Evolutionary conservation across 805 yeast genomes (phyloP).

Genomic region (Ogataea polymorpha): DNA sequence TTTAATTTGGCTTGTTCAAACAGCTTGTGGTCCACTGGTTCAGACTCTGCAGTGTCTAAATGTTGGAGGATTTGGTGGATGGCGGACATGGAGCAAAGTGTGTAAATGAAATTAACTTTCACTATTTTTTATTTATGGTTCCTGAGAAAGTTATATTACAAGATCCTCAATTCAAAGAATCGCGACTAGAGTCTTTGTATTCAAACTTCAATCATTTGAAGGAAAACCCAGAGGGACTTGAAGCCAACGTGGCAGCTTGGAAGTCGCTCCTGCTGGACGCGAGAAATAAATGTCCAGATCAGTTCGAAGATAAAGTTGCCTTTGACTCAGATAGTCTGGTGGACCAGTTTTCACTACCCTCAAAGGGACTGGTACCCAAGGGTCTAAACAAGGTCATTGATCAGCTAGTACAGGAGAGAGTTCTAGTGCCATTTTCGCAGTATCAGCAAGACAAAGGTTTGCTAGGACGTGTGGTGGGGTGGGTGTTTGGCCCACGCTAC

Average conservation of each 20-base stretch:
- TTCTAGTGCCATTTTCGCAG: conserved; percentile 21
- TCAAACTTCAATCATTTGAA: conserved; percentile 44
- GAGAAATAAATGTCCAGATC: conserved; percentile 16
- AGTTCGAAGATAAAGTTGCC: conserved; percentile 27
- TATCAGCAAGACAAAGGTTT: conserved; percentile 15
- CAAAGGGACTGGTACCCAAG: conserved; percentile 20
- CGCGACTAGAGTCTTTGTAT: conserved; percentile 45
- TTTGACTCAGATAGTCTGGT: conserved; percentile 20
- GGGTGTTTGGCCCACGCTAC: conserved; percentile 9
- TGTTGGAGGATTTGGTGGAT: conserved; percentile 2
- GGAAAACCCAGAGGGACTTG: conserved; percentile 48
- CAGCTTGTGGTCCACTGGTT: conserved; percentile 13
- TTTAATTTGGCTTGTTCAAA: conserved; percentile 17
- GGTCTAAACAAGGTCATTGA: conserved; percentile 27
- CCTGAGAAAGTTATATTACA: conserved; percentile 15
- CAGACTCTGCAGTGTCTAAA: conserved; percentile 7
- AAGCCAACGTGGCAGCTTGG: conserved; percentile 50
- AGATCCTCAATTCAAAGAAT: conserved; percentile 35
- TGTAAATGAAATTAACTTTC: not conserved
- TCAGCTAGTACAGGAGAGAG: conserved; percentile 21
- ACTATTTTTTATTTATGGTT: conserved; percentile 1
- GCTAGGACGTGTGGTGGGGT: conserved; percentile 10
- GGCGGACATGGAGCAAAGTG: not conserved
- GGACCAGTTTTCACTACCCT: conserved; percentile 12
- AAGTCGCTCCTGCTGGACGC: conserved; percentile 33